Evolutionary conservation across 768 basidiomycete genomes (phyloP).

Genomic region (Mycena rosella): DNA sequence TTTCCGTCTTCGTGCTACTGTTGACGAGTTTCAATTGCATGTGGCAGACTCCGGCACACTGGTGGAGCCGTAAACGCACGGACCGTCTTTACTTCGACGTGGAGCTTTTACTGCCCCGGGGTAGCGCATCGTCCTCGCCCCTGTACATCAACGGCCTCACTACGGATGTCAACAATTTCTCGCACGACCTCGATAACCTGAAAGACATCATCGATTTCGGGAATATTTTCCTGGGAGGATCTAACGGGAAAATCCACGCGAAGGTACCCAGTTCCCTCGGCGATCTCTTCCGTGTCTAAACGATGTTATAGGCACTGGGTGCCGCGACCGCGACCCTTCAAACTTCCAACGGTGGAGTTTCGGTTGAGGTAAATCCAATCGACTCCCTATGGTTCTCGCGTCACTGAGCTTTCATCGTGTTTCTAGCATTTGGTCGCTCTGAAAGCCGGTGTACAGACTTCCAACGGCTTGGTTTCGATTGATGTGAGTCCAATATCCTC

Average conservation of each 20-base stretch:
- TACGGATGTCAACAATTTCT: conserved; percentile 56
- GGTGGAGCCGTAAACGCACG: conserved; percentile 16
- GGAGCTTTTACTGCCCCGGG: conserved; percentile 52
- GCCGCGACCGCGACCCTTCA: conserved; percentile 35
- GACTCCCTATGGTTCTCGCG: no score
- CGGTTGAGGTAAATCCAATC: no score
- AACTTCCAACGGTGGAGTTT: conserved; percentile 41
- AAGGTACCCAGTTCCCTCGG: conserved; percentile 43
- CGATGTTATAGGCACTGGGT: conserved; percentile 36
- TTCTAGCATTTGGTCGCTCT: no score
- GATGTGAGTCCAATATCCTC: conserved; percentile 18
- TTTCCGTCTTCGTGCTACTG: not conserved
- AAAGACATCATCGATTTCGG: conserved; percentile 52
- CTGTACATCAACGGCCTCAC: conserved; percentile 60
- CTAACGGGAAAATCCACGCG: conserved; percentile 50
- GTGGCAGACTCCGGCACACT: conserved; percentile 50
- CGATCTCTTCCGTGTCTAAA: not conserved
- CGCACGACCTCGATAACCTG: conserved; percentile 53
- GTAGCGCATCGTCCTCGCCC: no score
- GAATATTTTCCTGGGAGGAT: conserved; percentile 48
- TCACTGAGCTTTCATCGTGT: no score
- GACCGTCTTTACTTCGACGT: conserved; percentile 50
- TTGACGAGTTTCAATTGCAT: not conserved
- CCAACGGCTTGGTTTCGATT: no score
- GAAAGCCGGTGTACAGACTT: no score